These are phyloP conservation scores for Cardamine chenopodiifolia DNA, from an alignment of 345 rosid species.

Conservation along the genomic window DNA sequence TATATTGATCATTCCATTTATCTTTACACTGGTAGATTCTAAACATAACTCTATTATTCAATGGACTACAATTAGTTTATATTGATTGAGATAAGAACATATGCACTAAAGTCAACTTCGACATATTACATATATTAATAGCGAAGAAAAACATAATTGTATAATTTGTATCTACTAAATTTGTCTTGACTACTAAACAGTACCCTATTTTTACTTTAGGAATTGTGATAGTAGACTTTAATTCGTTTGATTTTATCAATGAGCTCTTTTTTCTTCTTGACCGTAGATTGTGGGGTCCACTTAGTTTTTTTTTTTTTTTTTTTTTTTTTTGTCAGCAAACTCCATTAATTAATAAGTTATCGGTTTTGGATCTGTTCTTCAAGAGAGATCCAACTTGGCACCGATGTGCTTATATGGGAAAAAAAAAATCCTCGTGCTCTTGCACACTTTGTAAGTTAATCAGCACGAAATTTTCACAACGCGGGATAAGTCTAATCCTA, in stretches of 20 bases:
- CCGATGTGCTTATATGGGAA: no score
- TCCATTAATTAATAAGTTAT: no score
- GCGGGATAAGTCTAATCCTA: no score
- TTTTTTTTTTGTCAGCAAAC: no score
- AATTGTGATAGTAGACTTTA: neutral
- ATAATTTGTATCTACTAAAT: neutral
- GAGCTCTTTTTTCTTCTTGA: neutral
- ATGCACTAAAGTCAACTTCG: conserved; percentile 21
- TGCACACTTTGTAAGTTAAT: no score
- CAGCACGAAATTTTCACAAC: no score
- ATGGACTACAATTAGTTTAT: neutral
- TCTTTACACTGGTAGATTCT: neutral
- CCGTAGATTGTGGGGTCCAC: conserved; percentile 39
- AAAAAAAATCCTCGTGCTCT: no score
- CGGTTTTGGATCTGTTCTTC: no score
- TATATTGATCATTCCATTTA: neutral
- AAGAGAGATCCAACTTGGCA: no score
- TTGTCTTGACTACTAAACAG: conserved; percentile 7
- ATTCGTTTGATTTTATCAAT: neutral
- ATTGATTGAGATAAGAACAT: neutral
- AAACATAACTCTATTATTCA: conserved; percentile 2
- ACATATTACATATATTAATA: no score
- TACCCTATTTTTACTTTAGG: neutral
- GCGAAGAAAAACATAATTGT: neutral
- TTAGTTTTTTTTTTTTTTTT: no score